Percentiles rank a stretch among this genome's conserved stretches.
Conservation (phyloP, 129 eudicot genomes). For the Helianthus tuberosus region DNA sequence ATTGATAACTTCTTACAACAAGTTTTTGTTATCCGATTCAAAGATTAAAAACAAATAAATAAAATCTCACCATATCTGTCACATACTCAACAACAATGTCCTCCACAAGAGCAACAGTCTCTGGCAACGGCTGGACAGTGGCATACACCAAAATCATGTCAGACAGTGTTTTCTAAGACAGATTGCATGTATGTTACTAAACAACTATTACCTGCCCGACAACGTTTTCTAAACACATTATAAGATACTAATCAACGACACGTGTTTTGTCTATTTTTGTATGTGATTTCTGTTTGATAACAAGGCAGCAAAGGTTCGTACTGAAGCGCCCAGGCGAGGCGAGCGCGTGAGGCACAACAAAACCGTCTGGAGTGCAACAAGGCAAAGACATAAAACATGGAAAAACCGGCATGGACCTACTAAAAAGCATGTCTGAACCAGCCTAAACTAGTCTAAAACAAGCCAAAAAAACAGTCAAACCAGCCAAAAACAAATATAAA, state of each 20-base stretch:
- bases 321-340: too few relatives aligned
- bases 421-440: too few relatives aligned
- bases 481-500: too few relatives aligned
- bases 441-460: too few relatives aligned
- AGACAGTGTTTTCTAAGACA: background rate
- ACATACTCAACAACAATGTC: constrained; percentile 97
- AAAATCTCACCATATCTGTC: constrained; percentile 78
- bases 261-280: background rate
- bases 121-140: constrained; percentile 82
- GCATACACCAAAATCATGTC: background rate
- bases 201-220: too few relatives aligned
- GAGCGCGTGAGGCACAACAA: too few relatives aligned
- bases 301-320: background rate
- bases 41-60: background rate
- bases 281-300: background rate
- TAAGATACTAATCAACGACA: background rate
- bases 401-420: too few relatives aligned
- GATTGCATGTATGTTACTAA: background rate
- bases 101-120: constrained; percentile 90
- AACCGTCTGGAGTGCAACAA: too few relatives aligned
- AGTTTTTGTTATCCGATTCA: background rate
- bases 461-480: too few relatives aligned
- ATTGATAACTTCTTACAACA: background rate
- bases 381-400: too few relatives aligned
- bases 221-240: background rate